Conservation (phyloP, 176 grass and related monocot species). For the Aechmea fasciata region DNA sequence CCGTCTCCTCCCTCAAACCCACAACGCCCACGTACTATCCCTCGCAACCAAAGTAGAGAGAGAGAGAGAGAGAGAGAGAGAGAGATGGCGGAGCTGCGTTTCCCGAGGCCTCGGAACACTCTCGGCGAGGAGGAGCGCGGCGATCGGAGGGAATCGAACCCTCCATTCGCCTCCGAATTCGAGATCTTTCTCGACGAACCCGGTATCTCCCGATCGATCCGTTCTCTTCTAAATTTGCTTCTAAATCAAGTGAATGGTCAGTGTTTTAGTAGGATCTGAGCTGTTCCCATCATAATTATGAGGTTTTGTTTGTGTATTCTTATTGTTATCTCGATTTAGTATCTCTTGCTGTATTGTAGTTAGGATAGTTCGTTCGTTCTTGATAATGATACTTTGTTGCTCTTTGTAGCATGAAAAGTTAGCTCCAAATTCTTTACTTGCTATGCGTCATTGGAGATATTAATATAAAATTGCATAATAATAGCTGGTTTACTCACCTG, state of each 20-base stretch:
- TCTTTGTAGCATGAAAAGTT: no score
- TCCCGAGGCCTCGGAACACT: constrained; percentile 46
- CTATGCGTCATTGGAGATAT: no score
- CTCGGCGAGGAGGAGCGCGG: constrained; percentile 31
- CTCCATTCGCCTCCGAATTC: neutral
- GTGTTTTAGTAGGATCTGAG: neutral
- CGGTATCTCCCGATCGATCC: constrained; percentile 31
- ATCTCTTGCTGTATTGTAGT: neutral
- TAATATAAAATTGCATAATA: no score
- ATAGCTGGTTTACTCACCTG: no score
- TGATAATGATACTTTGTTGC: no score
- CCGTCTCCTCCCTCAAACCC: no score
- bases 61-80: neutral
- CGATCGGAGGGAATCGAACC: constrained; percentile 1
- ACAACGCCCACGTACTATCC: no score
- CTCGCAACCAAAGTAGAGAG: neutral
- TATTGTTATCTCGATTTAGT: constrained; percentile 5
- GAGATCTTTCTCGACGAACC: constrained; percentile 44
- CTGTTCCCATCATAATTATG: no score
- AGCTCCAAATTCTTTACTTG: no score
- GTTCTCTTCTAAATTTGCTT: neutral
- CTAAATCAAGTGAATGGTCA: neutral
- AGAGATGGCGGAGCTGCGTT: constrained; percentile 87
- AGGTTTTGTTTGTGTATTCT: no score
- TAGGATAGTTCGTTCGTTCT: no score